phyloP scores from a whole-genome alignment of 2,329 filamentous ascomycete genomes.

The Trichophyton verrucosum region DNA sequence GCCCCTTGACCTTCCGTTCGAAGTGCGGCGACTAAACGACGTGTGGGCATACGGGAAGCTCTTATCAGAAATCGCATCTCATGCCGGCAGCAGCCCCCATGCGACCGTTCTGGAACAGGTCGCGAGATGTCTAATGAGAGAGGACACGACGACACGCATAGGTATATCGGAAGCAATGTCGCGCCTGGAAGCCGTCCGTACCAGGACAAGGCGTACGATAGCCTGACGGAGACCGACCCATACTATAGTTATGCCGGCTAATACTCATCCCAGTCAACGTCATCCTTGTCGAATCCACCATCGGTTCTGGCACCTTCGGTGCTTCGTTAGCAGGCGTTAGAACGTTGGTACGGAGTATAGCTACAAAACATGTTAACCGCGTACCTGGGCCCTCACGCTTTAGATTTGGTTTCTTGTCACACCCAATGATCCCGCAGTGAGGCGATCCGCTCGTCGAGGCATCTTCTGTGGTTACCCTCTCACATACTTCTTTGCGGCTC shows the following conservation, averaged over 20 bases:
- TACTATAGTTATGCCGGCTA: background rate
- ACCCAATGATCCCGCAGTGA: no score
- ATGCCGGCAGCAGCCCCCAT: slow-evolving; percentile 1
- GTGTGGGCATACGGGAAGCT: slow-evolving; percentile 6
- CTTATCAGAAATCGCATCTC: background rate
- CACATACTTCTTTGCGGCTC: no score
- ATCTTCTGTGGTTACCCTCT: no score
- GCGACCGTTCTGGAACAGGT: background rate
- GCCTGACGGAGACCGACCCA: background rate
- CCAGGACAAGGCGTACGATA: background rate
- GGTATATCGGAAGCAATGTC: slow-evolving; percentile 1
- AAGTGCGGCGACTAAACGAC: background rate
- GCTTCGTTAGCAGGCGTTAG: no score
- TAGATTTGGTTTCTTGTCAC: no score
- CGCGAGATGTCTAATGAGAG: slow-evolving; percentile 3
- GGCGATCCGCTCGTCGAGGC: no score
- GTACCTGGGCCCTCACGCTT: no score
- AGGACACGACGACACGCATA: background rate
- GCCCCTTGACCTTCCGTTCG: background rate
- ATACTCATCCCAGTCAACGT: no score
- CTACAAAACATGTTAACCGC: no score
- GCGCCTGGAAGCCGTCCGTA: background rate
- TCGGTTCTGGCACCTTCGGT: no score
- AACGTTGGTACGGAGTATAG: no score
- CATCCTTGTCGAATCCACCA: no score